Base-by-base conservation (phyloP, 352 stramenopile species). In the Phytophthora chlamydospora region DNA sequence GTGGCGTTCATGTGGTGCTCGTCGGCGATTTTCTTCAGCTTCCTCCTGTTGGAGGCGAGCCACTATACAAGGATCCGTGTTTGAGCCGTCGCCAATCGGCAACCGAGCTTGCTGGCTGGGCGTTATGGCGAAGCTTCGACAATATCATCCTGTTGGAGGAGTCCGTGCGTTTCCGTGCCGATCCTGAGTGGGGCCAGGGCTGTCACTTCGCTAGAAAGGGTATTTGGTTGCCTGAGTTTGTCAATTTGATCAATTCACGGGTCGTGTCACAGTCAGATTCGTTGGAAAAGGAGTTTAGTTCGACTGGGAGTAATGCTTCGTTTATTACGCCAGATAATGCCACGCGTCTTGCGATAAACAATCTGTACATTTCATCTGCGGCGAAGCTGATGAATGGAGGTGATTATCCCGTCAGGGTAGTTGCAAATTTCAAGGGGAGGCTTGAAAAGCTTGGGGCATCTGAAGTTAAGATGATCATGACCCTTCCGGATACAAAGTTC, bases 391-490 rank as follows among this genome's bases (percentile, higher is more conserved):
- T 58, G 3, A 36, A 36, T 4, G 16, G 42, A 32, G 27, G 38
- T 9, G 27, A 33, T 12, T 58, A 56, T 48, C 49, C 49, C 10
- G 49, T 58, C 2, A 36, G 49, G 10, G 36, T 58, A 1, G 27
- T 49, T 5, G 49, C 49, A 35, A 44, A 58, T 45, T 49, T 58
- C 16, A 58, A 48, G 11, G 27, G 38, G 10, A 41, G 42, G 40
- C 38, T 58, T 2, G 12, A 10, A 19, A 7, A 7, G 3, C 39
- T 58, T 8, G 40, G n/a, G 9, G 16, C 4, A 17, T 35, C 36
- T 10, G 49, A 58, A 42, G 39, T 48, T 9, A 12, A 12, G 19
- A 32, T 34, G 27, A 17, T 48, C 5, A 48, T 49, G 49, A 32
- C 16, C 27, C 17, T 59, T 9, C 35, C 40, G 5, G 40, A 50